A percentile compares a stretch with the other conserved stretches of the same genome.
phyloP scores from a whole-genome alignment of 1,139 yeast genomes.

The Pichia cactophila region DNA sequence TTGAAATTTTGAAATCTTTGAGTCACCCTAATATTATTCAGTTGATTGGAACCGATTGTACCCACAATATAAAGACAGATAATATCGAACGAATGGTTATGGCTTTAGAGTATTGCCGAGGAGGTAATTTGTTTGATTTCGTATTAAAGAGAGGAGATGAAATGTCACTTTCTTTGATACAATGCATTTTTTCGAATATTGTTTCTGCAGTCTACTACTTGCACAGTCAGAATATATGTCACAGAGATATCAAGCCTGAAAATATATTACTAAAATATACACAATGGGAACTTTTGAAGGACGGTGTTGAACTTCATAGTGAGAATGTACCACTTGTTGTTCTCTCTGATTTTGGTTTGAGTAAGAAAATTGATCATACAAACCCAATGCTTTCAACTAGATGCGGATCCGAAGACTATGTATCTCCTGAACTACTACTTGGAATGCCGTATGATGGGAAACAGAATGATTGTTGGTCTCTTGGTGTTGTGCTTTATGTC shows the following conservation, averaged over 20 bases:
- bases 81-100: constrained; percentile 36
- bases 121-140: constrained; percentile 76
- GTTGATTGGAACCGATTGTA: constrained; percentile 31
- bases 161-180: constrained; percentile 40
- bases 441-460: constrained; percentile 88
- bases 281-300: constrained; percentile 23
- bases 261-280: constrained; percentile 52
- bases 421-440: constrained; percentile 85
- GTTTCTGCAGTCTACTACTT: constrained; percentile 64
- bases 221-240: constrained; percentile 62
- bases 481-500: constrained; percentile 84
- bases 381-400: constrained; percentile 68
- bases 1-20: constrained; percentile 47
- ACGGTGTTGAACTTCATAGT: constrained; percentile 24
- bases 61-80: constrained; percentile 4
- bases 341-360: constrained; percentile 82
- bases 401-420: constrained; percentile 95
- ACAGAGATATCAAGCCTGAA: constrained; percentile 83
- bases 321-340: constrained; percentile 41
- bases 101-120: constrained; percentile 68
- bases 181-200: constrained; percentile 62
- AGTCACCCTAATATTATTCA: constrained; percentile 38
- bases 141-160: constrained; percentile 37
- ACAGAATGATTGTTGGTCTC: constrained; percentile 87
- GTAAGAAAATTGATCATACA: constrained; percentile 53